A percentile compares a stretch with the other conserved stretches of the same genome.
Conservation (phyloP, 805 yeast species). For the Hanseniaspora taiwanica region DNA sequence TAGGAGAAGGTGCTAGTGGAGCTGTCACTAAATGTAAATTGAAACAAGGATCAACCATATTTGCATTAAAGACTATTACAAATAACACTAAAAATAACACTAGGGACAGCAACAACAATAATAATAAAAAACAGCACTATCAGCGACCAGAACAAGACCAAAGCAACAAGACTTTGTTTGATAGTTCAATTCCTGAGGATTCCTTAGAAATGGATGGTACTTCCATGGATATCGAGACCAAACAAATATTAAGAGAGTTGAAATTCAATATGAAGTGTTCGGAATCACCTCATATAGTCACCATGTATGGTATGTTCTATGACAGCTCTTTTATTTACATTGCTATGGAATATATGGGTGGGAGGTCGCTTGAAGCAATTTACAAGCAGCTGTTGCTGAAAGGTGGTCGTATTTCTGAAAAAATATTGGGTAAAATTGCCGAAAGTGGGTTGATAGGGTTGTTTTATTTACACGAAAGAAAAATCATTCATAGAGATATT, state of each 20-base stretch:
- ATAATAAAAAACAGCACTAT: no score
- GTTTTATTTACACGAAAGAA: constrained; percentile 74
- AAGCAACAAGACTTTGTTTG: constrained; percentile 1
- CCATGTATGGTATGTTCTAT: constrained; percentile 84
- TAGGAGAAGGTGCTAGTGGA: constrained; percentile 96
- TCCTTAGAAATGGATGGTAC: background rate
- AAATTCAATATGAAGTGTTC: constrained; percentile 71
- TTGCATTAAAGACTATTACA: constrained; percentile 56
- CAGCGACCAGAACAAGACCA: constrained; percentile 1
- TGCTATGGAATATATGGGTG: constrained; percentile 97
- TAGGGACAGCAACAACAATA: no score
- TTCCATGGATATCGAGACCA: constrained; percentile 58
- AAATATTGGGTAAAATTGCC: constrained; percentile 82
- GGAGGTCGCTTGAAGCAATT: constrained; percentile 81
- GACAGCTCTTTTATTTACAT: constrained; percentile 76
- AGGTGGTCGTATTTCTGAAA: constrained; percentile 85
- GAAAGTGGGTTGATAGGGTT: constrained; percentile 75
- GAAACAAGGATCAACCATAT: constrained; percentile 43
- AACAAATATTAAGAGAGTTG: constrained; percentile 80
- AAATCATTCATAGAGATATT: constrained; percentile 88
- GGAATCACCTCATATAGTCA: constrained; percentile 71
- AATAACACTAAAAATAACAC: constrained; percentile 26
- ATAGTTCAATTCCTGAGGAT: constrained; percentile 14
- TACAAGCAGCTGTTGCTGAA: constrained; percentile 59
- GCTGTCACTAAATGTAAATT: constrained; percentile 70